These are phyloP conservation scores for Cenchrus fungigraminus DNA, from an alignment of 176 grass and related monocot genomes.

Conservation along the genomic window DNA sequence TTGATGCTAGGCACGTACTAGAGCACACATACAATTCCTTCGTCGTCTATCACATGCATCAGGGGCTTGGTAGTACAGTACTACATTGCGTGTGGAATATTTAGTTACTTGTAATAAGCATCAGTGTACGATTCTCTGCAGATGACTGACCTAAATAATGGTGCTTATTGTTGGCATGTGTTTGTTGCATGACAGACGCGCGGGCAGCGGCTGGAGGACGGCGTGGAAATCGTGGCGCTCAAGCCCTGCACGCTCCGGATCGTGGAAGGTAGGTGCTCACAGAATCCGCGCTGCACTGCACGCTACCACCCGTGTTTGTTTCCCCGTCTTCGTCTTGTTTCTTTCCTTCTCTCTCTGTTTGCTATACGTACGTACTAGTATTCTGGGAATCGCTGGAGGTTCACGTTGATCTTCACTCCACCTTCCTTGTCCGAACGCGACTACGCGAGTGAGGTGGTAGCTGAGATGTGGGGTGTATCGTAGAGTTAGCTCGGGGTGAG, in stretches of 20 bases:
- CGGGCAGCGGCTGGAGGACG: slow-evolving; percentile 68
- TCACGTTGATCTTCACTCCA: slow-evolving; percentile 11
- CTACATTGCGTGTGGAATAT: neutral
- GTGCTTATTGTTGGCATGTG: neutral
- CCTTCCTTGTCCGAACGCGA: neutral
- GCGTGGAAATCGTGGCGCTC: slow-evolving; percentile 77
- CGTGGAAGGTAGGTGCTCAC: slow-evolving; percentile 70
- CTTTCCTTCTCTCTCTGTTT: neutral
- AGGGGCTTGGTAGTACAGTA: neutral
- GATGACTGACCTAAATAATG: neutral
- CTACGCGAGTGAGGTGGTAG: neutral
- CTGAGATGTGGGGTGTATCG: neutral
- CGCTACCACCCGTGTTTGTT: neutral
- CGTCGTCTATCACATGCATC: neutral
- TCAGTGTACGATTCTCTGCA: neutral
- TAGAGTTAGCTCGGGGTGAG: neutral
- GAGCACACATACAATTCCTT: too few relatives aligned
- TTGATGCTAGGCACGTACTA: too few relatives aligned
- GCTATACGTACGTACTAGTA: too few relatives aligned
- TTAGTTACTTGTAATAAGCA: neutral
- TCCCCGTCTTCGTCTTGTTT: neutral
- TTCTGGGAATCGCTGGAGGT: neutral
- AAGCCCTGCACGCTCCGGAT: slow-evolving; percentile 76
- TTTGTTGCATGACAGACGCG: slow-evolving; percentile 59
- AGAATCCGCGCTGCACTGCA: neutral